Conservation (phyloP, 345 rosid genomes). For the Populus tremula region DNA sequence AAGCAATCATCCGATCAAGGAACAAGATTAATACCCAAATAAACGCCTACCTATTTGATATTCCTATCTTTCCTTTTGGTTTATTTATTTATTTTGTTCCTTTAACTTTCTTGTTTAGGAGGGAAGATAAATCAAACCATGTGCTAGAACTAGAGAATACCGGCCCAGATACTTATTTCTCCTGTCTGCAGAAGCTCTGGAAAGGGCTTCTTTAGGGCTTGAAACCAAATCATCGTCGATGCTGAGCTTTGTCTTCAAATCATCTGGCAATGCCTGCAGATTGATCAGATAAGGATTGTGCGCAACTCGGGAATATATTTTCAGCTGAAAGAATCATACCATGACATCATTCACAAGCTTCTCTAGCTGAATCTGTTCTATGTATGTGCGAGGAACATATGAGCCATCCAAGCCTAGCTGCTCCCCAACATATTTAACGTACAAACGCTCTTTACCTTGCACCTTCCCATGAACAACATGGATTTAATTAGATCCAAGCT, state of each 20-base stretch:
- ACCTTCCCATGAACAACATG: constrained; percentile 48
- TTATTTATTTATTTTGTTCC: no score
- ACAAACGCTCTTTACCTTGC: constrained; percentile 90
- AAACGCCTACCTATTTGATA: not conserved
- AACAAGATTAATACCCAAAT: not conserved
- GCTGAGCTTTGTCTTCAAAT: constrained; percentile 87
- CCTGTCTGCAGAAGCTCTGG: constrained; percentile 94
- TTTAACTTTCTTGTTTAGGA: not conserved
- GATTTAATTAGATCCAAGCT: constrained; percentile 12
- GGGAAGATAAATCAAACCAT: not conserved
- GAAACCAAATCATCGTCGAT: constrained; percentile 80
- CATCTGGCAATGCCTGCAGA: constrained; percentile 91
- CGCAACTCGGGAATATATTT: constrained; percentile 8
- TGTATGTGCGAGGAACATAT: constrained; percentile 87
- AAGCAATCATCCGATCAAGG: not conserved
- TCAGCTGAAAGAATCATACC: constrained; percentile 49
- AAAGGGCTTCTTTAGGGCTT: constrained; percentile 97
- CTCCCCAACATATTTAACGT: constrained; percentile 63
- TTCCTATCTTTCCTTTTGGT: not conserved
- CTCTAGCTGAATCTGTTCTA: constrained; percentile 96
- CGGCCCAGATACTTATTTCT: constrained; percentile 86
- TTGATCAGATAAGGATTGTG: constrained; percentile 26
- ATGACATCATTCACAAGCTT: constrained; percentile 95
- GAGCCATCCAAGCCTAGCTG: constrained; percentile 86
- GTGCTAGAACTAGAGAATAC: constrained; percentile 39